Percentiles rank a stretch among this genome's conserved stretches.
Evolutionary conservation across 371 early-diverging fungal genomes (phyloP).

Genomic region (Chytridium lagenaria): DNA sequence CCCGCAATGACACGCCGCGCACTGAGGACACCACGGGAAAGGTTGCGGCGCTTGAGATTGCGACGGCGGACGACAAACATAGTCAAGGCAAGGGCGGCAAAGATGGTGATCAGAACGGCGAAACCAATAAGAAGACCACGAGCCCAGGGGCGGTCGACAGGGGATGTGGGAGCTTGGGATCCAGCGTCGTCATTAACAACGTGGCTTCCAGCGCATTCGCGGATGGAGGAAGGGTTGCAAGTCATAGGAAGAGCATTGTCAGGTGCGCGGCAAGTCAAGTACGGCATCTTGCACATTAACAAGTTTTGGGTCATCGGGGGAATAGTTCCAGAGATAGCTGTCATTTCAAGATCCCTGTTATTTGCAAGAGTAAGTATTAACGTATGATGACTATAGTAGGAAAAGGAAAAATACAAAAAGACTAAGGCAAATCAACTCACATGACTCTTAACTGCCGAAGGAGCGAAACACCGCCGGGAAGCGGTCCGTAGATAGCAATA

Average conservation of each 20-base stretch:
- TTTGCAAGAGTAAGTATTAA: background rate
- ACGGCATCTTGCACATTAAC: background rate
- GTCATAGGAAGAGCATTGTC: background rate
- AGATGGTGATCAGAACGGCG: background rate
- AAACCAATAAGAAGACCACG: background rate
- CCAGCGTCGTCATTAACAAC: background rate
- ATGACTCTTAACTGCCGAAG: background rate
- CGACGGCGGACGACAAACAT: background rate
- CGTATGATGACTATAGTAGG: background rate
- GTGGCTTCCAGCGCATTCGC: background rate
- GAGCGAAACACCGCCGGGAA: conserved; percentile 2
- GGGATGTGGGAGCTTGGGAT: background rate
- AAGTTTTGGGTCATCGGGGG: background rate
- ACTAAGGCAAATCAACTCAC: background rate
- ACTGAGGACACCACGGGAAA: background rate
- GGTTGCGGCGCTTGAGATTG: conserved; percentile 6
- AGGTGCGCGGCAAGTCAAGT: background rate
- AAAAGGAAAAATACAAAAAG: background rate
- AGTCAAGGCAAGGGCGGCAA: background rate
- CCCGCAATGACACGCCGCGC: background rate
- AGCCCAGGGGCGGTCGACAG: conserved; percentile 5
- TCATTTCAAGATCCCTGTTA: conserved; percentile 3
- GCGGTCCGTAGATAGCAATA: background rate
- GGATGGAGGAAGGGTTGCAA: background rate
- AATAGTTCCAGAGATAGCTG: conserved; percentile 2